Percentiles rank a stretch among this genome's conserved stretches.
phyloP scores from a whole-genome alignment of 1,284 basidiomycete species.

The Puccinia polysora region DNA sequence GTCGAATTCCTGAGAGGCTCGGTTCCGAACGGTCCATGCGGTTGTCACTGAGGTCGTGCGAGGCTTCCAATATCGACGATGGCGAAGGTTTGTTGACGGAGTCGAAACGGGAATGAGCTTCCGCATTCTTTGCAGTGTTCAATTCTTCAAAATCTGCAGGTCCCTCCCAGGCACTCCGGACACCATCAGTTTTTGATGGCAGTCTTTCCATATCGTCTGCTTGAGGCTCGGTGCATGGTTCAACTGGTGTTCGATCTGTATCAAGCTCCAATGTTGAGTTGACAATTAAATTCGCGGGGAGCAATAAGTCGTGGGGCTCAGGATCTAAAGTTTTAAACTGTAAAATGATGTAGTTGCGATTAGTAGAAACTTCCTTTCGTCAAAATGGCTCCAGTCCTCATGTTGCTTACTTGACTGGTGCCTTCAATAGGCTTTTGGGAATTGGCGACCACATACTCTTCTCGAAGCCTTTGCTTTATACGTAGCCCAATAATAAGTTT shows the following conservation, averaged over 20 bases:
- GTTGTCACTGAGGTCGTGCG: too few species aligned
- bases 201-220: background rate
- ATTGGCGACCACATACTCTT: conserved; percentile 61
- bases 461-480: conserved; percentile 73
- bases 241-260: background rate
- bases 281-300: too few species aligned
- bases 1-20: background rate
- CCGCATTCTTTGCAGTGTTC: too few species aligned
- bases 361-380: background rate
- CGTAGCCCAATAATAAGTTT: conserved; percentile 80
- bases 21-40: too few species aligned
- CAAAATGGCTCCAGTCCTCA: background rate
- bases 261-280: too few species aligned
- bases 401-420: conserved; percentile 4
- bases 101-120: too few species aligned
- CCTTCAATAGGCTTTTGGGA: conserved; percentile 22
- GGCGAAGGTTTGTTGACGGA: too few species aligned
- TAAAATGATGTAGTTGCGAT: background rate
- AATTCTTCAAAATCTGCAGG: background rate
- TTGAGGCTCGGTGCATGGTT: background rate
- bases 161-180: too few species aligned
- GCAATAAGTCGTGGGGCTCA: too few species aligned
- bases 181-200: background rate
- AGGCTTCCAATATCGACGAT: too few species aligned
- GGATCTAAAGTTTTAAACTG: background rate